phyloP scores from a whole-genome alignment of 345 rosid genomes.

The Ailanthus altissimus region DNA sequence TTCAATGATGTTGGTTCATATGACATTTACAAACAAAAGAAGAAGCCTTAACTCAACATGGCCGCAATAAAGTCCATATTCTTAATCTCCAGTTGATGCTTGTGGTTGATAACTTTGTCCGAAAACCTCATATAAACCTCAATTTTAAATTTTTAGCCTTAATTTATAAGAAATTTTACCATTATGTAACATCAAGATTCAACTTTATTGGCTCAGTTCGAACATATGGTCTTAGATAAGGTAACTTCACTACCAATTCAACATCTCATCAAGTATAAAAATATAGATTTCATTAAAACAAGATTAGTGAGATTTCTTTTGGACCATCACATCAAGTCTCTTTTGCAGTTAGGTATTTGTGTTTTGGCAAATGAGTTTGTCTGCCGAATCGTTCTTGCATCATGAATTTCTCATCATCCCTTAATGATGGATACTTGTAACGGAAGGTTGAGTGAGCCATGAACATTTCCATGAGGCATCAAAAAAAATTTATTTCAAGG shows the following conservation, averaged over 20 bases:
- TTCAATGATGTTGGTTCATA: not conserved
- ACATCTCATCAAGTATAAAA: not conserved
- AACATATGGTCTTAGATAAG: constrained; percentile 9
- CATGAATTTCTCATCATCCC: constrained; percentile 33
- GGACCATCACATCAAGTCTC: constrained; percentile 44
- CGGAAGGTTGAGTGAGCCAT: constrained; percentile 38
- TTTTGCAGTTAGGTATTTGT: constrained; percentile 41
- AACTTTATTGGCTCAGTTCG: not conserved
- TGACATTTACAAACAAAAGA: not conserved
- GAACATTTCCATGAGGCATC: constrained; percentile 25
- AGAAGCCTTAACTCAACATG: not conserved
- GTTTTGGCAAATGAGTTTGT: constrained; percentile 41
- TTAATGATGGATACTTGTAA: constrained; percentile 38
- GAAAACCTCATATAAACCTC: not conserved
- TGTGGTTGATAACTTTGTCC: not conserved
- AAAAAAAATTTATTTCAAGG: constrained; percentile 8
- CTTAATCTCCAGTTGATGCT: not conserved
- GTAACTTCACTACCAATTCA: not conserved
- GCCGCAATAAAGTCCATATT: not conserved
- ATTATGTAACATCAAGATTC: too few relatives aligned
- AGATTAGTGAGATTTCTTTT: constrained; percentile 8
- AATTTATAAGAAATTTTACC: not conserved
- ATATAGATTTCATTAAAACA: constrained; percentile 17
- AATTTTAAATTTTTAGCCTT: not conserved
- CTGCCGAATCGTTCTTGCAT: constrained; percentile 33